phyloP scores from a whole-genome alignment of 306 rosid genomes.

The Gleditsia sinensis region DNA sequence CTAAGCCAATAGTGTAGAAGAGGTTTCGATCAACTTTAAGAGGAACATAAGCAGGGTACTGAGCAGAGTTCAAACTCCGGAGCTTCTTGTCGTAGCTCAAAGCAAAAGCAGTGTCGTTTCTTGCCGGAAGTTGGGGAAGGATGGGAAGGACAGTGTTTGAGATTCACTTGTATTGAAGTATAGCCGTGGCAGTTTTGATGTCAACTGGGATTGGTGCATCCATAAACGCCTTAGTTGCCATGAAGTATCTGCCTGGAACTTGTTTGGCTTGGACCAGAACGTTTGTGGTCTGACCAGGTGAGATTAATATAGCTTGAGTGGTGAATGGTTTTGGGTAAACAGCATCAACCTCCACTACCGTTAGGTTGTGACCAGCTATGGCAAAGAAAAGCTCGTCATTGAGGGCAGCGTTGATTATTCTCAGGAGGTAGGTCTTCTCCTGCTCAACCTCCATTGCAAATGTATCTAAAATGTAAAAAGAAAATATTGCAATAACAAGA shows the following conservation, averaged over 20 bases:
- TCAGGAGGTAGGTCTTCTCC: slow-evolving; percentile 70
- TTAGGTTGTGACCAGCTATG: slow-evolving; percentile 71
- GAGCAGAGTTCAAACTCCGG: slow-evolving; percentile 58
- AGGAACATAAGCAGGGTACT: slow-evolving; percentile 79
- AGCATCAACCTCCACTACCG: slow-evolving; percentile 92
- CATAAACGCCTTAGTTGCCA: slow-evolving; percentile 70
- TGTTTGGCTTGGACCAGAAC: slow-evolving; percentile 71
- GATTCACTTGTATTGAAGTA: slow-evolving; percentile 71
- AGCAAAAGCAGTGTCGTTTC: slow-evolving; percentile 68
- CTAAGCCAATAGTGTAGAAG: slow-evolving; percentile 75
- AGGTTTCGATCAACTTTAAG: slow-evolving; percentile 69
- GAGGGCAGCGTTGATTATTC: slow-evolving; percentile 71
- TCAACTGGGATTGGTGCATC: slow-evolving; percentile 72
- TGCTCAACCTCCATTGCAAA: slow-evolving; percentile 74
- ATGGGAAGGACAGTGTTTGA: slow-evolving; percentile 71
- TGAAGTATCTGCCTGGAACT: slow-evolving; percentile 64
- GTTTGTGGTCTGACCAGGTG: slow-evolving; percentile 91
- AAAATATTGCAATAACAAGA: too few species aligned
- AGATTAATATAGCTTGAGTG: slow-evolving; percentile 67
- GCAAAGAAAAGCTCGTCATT: slow-evolving; percentile 82
- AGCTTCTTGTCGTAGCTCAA: slow-evolving; percentile 57
- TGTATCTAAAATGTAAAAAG: slow-evolving; percentile 58
- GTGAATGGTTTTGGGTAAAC: slow-evolving; percentile 81
- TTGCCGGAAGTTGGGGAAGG: slow-evolving; percentile 59
- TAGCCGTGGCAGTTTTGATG: slow-evolving; percentile 78